Evolutionary conservation across 352 stramenopile genomes (phyloP).

Genomic region (Thalassiosira pacifica): DNA sequence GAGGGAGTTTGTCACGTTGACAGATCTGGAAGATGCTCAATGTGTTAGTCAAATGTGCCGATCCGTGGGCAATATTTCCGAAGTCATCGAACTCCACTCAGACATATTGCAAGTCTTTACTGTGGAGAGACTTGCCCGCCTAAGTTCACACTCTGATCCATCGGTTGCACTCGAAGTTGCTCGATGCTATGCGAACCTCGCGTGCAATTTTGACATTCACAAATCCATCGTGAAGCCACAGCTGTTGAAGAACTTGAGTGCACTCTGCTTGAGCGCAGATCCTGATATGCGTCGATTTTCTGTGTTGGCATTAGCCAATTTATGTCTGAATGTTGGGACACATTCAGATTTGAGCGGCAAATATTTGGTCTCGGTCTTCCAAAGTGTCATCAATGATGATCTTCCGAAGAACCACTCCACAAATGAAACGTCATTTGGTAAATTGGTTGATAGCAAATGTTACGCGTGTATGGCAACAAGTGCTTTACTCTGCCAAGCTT

Average conservation of each 20-base stretch:
- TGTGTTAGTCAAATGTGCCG: slow-evolving; percentile 81
- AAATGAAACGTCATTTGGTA: background rate
- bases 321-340: slow-evolving; percentile 90
- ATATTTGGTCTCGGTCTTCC: slow-evolving; percentile 46
- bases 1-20: slow-evolving; percentile 89
- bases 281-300: slow-evolving; percentile 89
- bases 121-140: slow-evolving; percentile 61
- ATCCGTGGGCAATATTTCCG: slow-evolving; percentile 92
- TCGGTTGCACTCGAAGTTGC: slow-evolving; percentile 76
- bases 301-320: slow-evolving; percentile 91
- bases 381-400: slow-evolving; percentile 41
- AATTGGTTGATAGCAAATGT: slow-evolving; percentile 63
- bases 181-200: slow-evolving; percentile 84
- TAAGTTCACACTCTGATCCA: slow-evolving; percentile 39
- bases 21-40: slow-evolving; percentile 87
- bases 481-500: slow-evolving; percentile 48
- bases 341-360: slow-evolving; percentile 75
- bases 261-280: slow-evolving; percentile 85
- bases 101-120: slow-evolving; percentile 82
- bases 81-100: slow-evolving; percentile 91
- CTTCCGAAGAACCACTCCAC: background rate
- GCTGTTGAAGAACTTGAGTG: slow-evolving; percentile 88
- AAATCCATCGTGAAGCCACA: slow-evolving; percentile 88
- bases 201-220: slow-evolving; percentile 90
- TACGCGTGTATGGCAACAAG: slow-evolving; percentile 66